Evolutionary conservation across 345 rosid species (phyloP), one percentile per base, ranked within the genome.

Genomic region (Conringia planisiliqua): DNA sequence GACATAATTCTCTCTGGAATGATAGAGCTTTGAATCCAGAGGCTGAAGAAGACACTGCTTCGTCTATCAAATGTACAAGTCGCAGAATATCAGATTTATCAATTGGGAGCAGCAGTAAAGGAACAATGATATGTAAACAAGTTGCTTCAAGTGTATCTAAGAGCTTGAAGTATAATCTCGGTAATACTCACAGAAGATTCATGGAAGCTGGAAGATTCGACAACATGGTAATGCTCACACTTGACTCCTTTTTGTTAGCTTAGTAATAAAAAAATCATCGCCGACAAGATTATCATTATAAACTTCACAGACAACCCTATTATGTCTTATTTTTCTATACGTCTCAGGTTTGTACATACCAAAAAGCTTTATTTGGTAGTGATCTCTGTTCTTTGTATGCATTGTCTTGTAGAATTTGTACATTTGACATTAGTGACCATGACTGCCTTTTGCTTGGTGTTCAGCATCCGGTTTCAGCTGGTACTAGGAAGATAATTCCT

Each of bases 21-120:
- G 81, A 88, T 36, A 82, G 96, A 81, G 83, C 90, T 73, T 73
- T 86, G 60, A 88, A 90, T 80, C 96, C 96, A 8, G 94, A 78
- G 67, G 81, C 87, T 5, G 96, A 90, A 70, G 91, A 79, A 67
- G 95, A 92, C 20, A 85, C 85, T 29, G 29, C 71, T 10, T 82
- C 75, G 66, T 83, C 85, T 51, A 68, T 69, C 74, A 80, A 58
- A 80, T 82, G 70, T 64, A 80, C 72, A 66, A 78, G 81, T 59
- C 75, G 64, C 71, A 61, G 84, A 80, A 76, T 85, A 56, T 72
- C 84, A 16, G 86, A 86, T 46, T 36, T 83, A 58, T 86, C 93
- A 5, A 17, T 73, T 73, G 88, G 75, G 55, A 87, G 92, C 81
- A 84, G 86, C 61, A 72, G 2, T 33, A 33, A 85, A 72, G 85